Conservation (phyloP, 768 basidiomycete genomes). For the Panaeolus papilionaceus region DNA sequence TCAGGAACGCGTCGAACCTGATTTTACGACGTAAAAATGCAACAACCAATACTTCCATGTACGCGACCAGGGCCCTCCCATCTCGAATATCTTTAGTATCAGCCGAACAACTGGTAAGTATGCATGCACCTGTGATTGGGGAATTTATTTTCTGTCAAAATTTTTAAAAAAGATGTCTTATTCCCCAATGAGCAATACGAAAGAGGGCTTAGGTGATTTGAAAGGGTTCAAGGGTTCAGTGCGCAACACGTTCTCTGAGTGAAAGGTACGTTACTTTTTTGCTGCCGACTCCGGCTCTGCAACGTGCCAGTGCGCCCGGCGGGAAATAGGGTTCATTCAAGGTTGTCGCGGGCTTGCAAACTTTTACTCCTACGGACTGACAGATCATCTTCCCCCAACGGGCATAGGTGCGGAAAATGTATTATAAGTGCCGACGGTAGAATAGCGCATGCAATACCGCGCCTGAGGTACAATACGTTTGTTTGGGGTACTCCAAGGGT, state of each 20-base stretch:
- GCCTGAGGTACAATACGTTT: background rate
- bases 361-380: background rate
- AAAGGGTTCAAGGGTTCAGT: background rate
- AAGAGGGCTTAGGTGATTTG: background rate
- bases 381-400: constrained; percentile 2
- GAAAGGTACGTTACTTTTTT: background rate
- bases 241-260: constrained; percentile 1
- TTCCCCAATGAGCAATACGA: constrained; percentile 10
- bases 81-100: background rate
- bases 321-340: constrained; percentile 10
- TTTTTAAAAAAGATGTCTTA: background rate
- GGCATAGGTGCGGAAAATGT: background rate
- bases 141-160: background rate
- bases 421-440: constrained; percentile 10
- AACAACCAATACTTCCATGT: background rate
- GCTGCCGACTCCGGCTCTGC: background rate
- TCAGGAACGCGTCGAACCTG: background rate
- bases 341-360: constrained; percentile 3
- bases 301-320: constrained; percentile 13
- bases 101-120: background rate
- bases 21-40: constrained; percentile 2
- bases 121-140: background rate
- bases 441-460: constrained; percentile 10
- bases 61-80: background rate
- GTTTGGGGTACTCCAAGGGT: background rate